Evolutionary conservation across 176 grass and related monocot genomes (phyloP), one percentile per base, ranked within the genome.

Genomic region (Oryza coarctata): DNA sequence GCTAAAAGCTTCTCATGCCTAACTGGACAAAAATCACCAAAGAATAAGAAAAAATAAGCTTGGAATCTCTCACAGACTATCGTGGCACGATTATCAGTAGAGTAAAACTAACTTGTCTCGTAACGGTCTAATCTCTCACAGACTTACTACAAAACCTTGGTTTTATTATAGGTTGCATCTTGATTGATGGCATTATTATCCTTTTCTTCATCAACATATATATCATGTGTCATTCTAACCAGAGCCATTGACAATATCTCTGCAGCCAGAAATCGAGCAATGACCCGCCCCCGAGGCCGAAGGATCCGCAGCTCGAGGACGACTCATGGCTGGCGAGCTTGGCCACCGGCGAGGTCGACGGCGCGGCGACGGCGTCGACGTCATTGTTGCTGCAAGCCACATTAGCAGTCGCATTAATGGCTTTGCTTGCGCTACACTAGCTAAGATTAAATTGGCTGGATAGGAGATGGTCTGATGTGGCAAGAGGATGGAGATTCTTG

Each of bases 241-340:
- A 14, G 32, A 43, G 13, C 2, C 18, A 17, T 34, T 55, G 49
- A 55, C 18, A 22, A 31, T 15, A 11, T 55, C 70, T 70, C 44
- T 77, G 73, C 92, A 98, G 95, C 1, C 81, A 77, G 67, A 98
- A 94, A 65, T 82, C 95, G 35, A 74, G 73, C 50, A 91, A 70
- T 65, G 88, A 80, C 64, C 72, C 71, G 25, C 52, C 67, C 5
- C 82, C 82, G 47, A 94, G 67, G 84, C 81, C 87, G 39, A 45
- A 76, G 28, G 92, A 81, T 76, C 81, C 83, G 44, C 80, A 89
- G 86, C 60, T 93, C 6, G 86, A 79, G 65, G 82, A 83, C 40
- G 92, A 95, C 35, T 66, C 92, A 1, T 98, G 92, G 92, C 82
- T 98, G n/a, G 95, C 95, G 45, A 93, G 62, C 82, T 55, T 98